A percentile compares a stretch with the other conserved stretches of the same genome.
Conservation (phyloP, 2,329 filamentous ascomycete species). For the Fusarium zealandicum region DNA sequence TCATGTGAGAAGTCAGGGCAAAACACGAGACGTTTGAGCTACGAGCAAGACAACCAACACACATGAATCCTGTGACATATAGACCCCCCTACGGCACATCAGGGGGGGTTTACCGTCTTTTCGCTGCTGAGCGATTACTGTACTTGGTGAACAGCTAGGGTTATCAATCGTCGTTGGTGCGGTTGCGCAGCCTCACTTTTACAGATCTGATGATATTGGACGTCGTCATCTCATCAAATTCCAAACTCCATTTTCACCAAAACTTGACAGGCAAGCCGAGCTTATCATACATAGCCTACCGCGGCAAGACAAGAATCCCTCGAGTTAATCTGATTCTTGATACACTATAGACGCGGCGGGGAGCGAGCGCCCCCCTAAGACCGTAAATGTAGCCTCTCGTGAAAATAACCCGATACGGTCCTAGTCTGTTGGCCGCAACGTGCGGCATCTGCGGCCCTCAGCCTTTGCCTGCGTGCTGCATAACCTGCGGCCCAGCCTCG, state of each 20-base stretch:
- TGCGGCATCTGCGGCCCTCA: constrained; percentile 25
- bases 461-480: constrained; percentile 18
- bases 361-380: constrained; percentile 2
- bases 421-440: constrained; percentile 37
- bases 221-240: too few species aligned
- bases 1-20: constrained; percentile 23
- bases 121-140: neutral
- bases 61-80: constrained; percentile 21
- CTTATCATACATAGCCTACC: neutral
- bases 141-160: neutral
- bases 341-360: constrained; percentile 27
- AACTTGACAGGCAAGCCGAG: too few species aligned
- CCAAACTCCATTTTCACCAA: too few species aligned
- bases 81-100: constrained; percentile 13
- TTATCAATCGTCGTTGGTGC: neutral
- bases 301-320: constrained; percentile 7
- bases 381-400: constrained; percentile 12
- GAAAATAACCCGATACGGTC: constrained; percentile 24
- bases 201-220: too few species aligned
- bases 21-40: constrained; percentile 27
- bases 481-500: constrained; percentile 16
- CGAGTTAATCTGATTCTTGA: constrained; percentile 9
- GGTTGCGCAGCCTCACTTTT: neutral
- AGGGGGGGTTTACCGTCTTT: neutral
- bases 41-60: constrained; percentile 18